A percentile compares a stretch with the other conserved stretches of the same genome.
Conservation (phyloP, 2,329 filamentous ascomycete genomes). For the Achaetomium macrosporum region DNA sequence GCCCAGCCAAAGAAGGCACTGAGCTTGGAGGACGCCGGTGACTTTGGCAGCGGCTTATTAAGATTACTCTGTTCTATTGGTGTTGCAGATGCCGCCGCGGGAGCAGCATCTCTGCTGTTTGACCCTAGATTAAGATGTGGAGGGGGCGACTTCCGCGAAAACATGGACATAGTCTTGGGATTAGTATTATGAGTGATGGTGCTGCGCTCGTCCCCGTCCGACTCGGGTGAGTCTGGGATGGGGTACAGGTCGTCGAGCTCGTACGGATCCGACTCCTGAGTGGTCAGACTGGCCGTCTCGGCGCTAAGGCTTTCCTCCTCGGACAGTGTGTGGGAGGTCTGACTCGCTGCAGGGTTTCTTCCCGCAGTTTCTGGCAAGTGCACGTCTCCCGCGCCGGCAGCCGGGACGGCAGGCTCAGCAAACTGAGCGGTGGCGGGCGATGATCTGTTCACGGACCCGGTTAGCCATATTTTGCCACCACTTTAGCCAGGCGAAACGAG, state of each 20-base stretch:
- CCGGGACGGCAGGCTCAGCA: conserved; percentile 16
- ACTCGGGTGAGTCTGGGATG: conserved; percentile 17
- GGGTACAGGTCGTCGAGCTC: conserved; percentile 31
- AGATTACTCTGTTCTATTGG: conserved; percentile 31
- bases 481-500: conserved; percentile 15
- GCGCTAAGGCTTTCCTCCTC: conserved; percentile 41
- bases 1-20: conserved; percentile 51
- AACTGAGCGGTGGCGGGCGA: conserved; percentile 23
- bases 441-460: conserved; percentile 17
- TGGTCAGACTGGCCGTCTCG: conserved; percentile 34
- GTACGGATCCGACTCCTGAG: conserved; percentile 24
- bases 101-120: conserved; percentile 28
- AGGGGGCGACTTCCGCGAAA: conserved; percentile 44
- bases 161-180: conserved; percentile 40
- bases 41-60: conserved; percentile 51
- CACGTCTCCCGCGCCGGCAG: conserved; percentile 22
- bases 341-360: conserved; percentile 39
- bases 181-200: conserved; percentile 35
- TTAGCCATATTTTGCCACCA: conserved; percentile 22
- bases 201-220: conserved; percentile 22
- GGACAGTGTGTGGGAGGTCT: conserved; percentile 40
- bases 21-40: conserved; percentile 45
- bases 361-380: conserved; percentile 35
- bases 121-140: conserved; percentile 47
- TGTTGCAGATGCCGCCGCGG: conserved; percentile 21